phyloP scores from a whole-genome alignment of 345 rosid genomes.

The Abelmoschus esculentus region DNA sequence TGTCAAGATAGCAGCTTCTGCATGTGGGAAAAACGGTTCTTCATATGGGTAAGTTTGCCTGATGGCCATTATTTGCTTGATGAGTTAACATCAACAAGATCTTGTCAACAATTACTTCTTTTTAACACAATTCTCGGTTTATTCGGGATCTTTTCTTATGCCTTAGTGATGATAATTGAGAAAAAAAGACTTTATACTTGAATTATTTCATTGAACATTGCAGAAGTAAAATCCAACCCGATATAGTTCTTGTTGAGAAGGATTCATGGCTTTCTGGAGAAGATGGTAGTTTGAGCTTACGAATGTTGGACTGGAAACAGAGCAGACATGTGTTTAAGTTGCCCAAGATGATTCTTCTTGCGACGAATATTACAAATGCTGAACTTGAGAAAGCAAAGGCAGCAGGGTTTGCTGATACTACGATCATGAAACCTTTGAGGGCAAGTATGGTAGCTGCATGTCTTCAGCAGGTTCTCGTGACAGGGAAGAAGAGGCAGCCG shows the following conservation, averaged over 20 bases:
- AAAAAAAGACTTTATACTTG: not conserved
- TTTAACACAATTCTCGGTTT: not conserved
- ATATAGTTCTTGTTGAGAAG: slow-evolving; percentile 77
- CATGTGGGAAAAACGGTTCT: slow-evolving; percentile 44
- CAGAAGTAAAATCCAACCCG: slow-evolving; percentile 44
- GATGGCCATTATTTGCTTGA: not conserved
- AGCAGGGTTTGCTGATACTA: slow-evolving; percentile 84
- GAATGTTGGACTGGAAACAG: slow-evolving; percentile 33
- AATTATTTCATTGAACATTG: slow-evolving; percentile 11
- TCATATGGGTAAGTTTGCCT: slow-evolving; percentile 37
- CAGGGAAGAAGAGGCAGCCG: slow-evolving; percentile 53
- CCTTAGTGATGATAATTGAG: not conserved
- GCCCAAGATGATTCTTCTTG: slow-evolving; percentile 70
- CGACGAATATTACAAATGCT: slow-evolving; percentile 54
- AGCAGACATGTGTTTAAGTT: slow-evolving; percentile 41
- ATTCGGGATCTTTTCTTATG: not conserved
- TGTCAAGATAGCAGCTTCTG: slow-evolving; percentile 33
- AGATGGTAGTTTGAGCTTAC: slow-evolving; percentile 31
- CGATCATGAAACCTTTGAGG: slow-evolving; percentile 87
- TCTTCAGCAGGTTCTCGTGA: slow-evolving; percentile 71
- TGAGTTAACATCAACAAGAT: not conserved
- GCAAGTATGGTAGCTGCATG: slow-evolving; percentile 97
- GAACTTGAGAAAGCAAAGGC: slow-evolving; percentile 71
- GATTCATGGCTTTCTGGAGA: slow-evolving; percentile 66
- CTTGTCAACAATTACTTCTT: not conserved